A percentile compares a stretch with the other conserved stretches of the same genome.
phyloP scores from a whole-genome alignment of 2,329 filamentous ascomycete species.

The Samsoniella hepiali region DNA sequence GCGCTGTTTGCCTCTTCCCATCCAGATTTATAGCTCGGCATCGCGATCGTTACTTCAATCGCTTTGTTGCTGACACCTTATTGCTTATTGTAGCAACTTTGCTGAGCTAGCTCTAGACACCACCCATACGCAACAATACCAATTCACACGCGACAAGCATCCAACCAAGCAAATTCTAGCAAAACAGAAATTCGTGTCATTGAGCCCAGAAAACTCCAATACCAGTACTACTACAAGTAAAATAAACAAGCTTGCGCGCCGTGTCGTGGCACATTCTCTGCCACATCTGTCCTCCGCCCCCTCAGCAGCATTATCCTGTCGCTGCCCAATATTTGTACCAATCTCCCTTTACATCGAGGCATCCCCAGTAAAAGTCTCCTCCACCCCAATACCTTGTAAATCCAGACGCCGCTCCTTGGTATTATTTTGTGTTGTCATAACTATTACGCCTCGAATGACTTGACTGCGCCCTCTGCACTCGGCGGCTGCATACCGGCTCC shows the following conservation, averaged over 20 bases:
- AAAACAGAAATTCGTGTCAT: slow-evolving; percentile 14
- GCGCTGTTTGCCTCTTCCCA: neutral
- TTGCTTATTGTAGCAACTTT: neutral
- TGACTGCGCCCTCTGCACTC: slow-evolving; percentile 53
- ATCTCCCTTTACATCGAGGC: neutral
- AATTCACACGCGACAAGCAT: neutral
- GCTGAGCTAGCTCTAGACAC: neutral
- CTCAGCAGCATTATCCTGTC: slow-evolving; percentile 8
- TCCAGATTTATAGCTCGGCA: neutral
- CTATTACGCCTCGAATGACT: slow-evolving; percentile 53
- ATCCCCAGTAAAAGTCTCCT: slow-evolving; percentile 10
- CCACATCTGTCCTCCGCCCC: neutral
- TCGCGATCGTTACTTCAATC: neutral
- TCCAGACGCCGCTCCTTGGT: slow-evolving; percentile 17
- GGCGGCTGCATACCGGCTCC: slow-evolving; percentile 50
- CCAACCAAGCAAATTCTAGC: neutral
- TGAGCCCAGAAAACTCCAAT: slow-evolving; percentile 20
- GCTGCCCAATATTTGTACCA: slow-evolving; percentile 15
- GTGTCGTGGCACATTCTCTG: neutral
- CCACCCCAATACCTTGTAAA: slow-evolving; percentile 10
- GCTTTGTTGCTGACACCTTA: neutral
- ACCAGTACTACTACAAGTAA: slow-evolving; percentile 18
- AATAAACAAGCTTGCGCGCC: slow-evolving; percentile 11
- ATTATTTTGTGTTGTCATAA: slow-evolving; percentile 16
- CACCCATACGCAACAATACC: neutral